Conservation (phyloP, 2,329 filamentous ascomycete genomes). For the Colletotrichum siamense region DNA sequence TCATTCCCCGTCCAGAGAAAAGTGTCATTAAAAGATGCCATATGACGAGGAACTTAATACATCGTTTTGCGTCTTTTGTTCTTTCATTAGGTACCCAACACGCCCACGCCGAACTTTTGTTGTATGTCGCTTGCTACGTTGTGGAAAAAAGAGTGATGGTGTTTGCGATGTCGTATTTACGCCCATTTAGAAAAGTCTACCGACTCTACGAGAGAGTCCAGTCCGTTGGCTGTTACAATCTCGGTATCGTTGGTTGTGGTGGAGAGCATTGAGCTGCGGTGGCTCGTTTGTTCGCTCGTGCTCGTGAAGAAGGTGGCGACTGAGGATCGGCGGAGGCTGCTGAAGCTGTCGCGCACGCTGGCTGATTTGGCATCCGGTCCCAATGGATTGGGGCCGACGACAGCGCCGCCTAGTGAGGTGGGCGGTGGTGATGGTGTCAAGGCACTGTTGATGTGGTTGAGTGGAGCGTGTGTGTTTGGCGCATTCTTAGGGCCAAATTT, state of each 20-base stretch:
- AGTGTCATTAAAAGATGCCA: background rate
- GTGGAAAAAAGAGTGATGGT: background rate
- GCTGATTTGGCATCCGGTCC: slow-evolving; percentile 43
- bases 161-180: slow-evolving; percentile 21
- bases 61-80: background rate
- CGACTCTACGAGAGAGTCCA: slow-evolving; percentile 39
- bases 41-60: background rate
- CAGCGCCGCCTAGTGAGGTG: slow-evolving; percentile 34
- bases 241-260: slow-evolving; percentile 62
- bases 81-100: background rate
- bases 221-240: slow-evolving; percentile 34
- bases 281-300: slow-evolving; percentile 61
- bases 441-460: slow-evolving; percentile 29
- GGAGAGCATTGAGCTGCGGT: slow-evolving; percentile 62
- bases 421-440: slow-evolving; percentile 32
- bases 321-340: slow-evolving; percentile 65
- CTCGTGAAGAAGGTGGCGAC: slow-evolving; percentile 69
- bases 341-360: slow-evolving; percentile 66
- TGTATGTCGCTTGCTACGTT: background rate
- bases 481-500: slow-evolving; percentile 58
- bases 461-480: slow-evolving; percentile 31
- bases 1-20: background rate
- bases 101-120: background rate
- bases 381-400: slow-evolving; percentile 21
- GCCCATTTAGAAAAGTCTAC: slow-evolving; percentile 46